Evolutionary conservation across 306 rosid species (phyloP), one percentile per base, ranked within the genome.

Genomic region (Citrullus mucosospermus): DNA sequence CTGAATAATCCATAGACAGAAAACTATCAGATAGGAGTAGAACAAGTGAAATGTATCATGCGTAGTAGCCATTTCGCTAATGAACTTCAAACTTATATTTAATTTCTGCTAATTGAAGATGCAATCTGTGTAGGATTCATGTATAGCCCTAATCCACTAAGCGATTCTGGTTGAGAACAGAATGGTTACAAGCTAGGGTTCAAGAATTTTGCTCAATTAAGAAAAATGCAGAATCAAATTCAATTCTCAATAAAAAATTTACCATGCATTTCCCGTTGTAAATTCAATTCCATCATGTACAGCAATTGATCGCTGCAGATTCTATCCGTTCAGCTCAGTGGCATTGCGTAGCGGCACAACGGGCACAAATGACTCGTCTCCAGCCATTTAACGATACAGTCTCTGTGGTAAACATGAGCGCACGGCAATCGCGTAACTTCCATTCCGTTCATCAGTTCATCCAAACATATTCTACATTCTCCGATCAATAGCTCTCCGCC

Each of bases 381-480:
- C 14, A 84, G 57, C 87, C 82, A 81, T 55, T 74, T 70, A n/a
- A 73, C 73, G 44, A 84, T 84, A 75, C 87, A 84, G 15, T 84
- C 84, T 16, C 71, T 84, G 56, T 84, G 87, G 71, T 63, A 84
- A 28, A 74, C 6, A 81, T 84, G 87, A 38, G 72, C 75, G 81
- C 87, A 84, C 53, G 87, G 84, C 82, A 80, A 72, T 54, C 38
- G 53, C 39, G 67, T 32, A 80, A 76, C 61, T 76, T 81, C 83
- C 81, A 78, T 59, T 46, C 81, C 84, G 8, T 17, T 17, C 4
- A 62, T 71, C 32, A 84, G 71, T 55, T 84, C 85, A 48, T 84
- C 87, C 85, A 84, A 84, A 50, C 85, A 84, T 12, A 81, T 84
- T 14, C 80, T 81, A 60, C 87, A 84, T 41, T 72, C 79, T 4